Conservation (phyloP, 2,329 filamentous ascomycete species). For the Neopestalotiopsis sp. region DNA sequence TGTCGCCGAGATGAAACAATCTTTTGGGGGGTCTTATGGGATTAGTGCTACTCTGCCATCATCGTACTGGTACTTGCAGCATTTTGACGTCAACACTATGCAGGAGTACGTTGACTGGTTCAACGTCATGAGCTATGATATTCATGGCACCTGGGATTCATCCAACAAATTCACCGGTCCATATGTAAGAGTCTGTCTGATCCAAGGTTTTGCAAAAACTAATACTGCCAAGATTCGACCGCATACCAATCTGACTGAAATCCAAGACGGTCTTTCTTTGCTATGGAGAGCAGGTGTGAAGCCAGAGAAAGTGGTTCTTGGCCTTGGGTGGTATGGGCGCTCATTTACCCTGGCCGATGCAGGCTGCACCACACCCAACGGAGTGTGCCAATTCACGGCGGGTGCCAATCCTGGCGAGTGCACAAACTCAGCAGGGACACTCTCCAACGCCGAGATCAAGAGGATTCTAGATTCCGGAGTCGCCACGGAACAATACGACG, state of each 20-base stretch:
- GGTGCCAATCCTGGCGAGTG: neutral
- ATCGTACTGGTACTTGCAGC: conserved; percentile 12
- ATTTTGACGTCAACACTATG: conserved; percentile 19
- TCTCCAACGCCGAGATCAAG: conserved; percentile 12
- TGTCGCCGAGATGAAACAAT: conserved; percentile 52
- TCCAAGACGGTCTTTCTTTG: conserved; percentile 40
- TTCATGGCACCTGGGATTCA: conserved; percentile 43
- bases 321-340: neutral
- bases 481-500: neutral
- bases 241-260: conserved; percentile 48
- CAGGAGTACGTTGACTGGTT: conserved; percentile 33
- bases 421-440: conserved; percentile 18
- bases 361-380: neutral
- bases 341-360: conserved; percentile 10
- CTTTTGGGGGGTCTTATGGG: conserved; percentile 1
- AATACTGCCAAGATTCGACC: conserved; percentile 25
- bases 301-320: conserved; percentile 39
- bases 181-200: neutral
- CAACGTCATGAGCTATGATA: conserved; percentile 44
- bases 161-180: conserved; percentile 28
- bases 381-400: neutral
- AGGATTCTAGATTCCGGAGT: neutral
- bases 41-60: conserved; percentile 18
- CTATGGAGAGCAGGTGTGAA: conserved; percentile 45
- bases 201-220: too few relatives aligned